Conservation (phyloP, 805 yeast genomes). For the Candida berthetii region DNA sequence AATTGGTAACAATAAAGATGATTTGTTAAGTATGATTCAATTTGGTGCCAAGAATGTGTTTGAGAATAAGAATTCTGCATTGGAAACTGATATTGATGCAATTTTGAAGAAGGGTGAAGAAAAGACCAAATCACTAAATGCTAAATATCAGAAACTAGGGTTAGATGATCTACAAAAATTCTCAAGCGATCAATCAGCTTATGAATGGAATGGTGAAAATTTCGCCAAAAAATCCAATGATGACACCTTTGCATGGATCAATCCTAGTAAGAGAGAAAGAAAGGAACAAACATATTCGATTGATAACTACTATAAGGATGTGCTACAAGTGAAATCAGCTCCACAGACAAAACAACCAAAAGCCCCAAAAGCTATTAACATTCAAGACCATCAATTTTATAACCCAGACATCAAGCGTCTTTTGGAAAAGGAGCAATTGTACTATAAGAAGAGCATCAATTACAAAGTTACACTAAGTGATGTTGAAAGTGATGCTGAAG, state of each 20-base stretch:
- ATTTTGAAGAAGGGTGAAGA: constrained; percentile 77
- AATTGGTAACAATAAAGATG: constrained; percentile 69
- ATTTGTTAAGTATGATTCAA: constrained; percentile 90
- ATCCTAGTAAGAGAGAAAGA: constrained; percentile 70
- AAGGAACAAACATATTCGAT: constrained; percentile 75
- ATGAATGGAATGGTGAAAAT: constrained; percentile 94
- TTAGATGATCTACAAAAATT: constrained; percentile 91
- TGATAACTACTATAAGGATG: constrained; percentile 72
- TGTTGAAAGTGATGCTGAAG: constrained; percentile 44
- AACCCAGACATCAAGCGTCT: constrained; percentile 46
- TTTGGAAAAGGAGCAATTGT: constrained; percentile 59
- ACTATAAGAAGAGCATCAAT: constrained; percentile 52
- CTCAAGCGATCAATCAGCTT: constrained; percentile 82
- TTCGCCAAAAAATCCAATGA: constrained; percentile 36
- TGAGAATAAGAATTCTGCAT: constrained; percentile 36
- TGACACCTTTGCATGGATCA: constrained; percentile 52
- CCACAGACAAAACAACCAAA: constrained; percentile 39
- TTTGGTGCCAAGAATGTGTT: constrained; percentile 92
- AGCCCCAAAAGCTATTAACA: constrained; percentile 58
- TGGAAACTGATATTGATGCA: constrained; percentile 69
- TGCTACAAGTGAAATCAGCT: constrained; percentile 36
- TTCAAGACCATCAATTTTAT: constrained; percentile 73
- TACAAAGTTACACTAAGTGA: constrained; percentile 55
- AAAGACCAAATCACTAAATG: constrained; percentile 73
- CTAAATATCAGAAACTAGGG: constrained; percentile 80